These are phyloP conservation scores for Silybum marianum DNA, from an alignment of 129 eudicot genomes.

Conservation along the genomic window DNA sequence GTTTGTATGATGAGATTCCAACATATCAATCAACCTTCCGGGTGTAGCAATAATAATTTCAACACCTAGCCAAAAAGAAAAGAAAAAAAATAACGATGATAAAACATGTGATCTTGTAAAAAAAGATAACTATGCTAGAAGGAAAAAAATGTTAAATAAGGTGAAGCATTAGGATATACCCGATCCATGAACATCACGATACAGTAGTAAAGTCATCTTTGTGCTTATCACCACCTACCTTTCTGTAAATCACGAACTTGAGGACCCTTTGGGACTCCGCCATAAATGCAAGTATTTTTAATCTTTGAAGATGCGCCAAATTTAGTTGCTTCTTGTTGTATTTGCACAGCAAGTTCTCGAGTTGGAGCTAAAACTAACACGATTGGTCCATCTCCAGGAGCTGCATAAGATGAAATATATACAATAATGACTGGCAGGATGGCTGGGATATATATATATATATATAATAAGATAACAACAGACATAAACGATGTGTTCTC, in stretches of 20 bases:
- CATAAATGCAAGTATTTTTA: conserved; percentile 97
- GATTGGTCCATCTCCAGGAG: conserved; percentile 98
- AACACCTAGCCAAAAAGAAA: conserved; percentile 56
- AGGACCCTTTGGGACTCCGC: conserved; percentile 99
- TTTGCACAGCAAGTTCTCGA: conserved; percentile 98
- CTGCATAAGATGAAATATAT: conserved; percentile 37
- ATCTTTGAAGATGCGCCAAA: conserved; percentile 98
- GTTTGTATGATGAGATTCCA: conserved; percentile 89
- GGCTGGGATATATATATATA: too few species aligned
- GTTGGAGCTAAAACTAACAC: conserved; percentile 98
- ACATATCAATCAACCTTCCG: conserved; percentile 89
- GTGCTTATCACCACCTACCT: conserved; percentile 99
- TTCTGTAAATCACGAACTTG: conserved; percentile 99
- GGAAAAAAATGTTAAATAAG: conserved; percentile 10
- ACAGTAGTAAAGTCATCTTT: conserved; percentile 96
- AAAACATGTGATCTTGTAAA: neutral
- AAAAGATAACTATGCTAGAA: conserved; percentile 17
- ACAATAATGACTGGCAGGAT: neutral
- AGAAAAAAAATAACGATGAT: conserved; percentile 2
- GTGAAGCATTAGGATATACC: conserved; percentile 78
- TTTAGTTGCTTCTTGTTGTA: conserved; percentile 96
- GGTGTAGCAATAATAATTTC: conserved; percentile 97
- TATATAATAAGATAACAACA: neutral
- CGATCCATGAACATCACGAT: conserved; percentile 88
- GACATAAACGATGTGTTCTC: neutral